Evolutionary conservation across 1,139 yeast genomes (phyloP).

Genomic region (Komagataea norvegica): DNA sequence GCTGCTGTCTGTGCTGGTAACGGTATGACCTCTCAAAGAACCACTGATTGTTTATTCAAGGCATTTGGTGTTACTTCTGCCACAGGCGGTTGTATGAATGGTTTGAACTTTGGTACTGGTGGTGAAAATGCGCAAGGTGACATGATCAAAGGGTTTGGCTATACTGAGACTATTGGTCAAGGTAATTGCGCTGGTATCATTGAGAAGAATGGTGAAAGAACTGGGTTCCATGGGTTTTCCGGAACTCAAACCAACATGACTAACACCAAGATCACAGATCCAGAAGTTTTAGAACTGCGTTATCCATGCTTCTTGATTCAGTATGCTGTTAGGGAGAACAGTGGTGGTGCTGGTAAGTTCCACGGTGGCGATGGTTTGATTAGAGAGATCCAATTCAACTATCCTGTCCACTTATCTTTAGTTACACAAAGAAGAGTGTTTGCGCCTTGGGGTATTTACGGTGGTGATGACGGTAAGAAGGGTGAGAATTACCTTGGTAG

Average conservation of each 20-base stretch:
- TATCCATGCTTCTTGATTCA: constrained; percentile 35
- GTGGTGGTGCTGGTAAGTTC: constrained; percentile 38
- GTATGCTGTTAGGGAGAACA: constrained; percentile 31
- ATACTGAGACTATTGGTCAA: constrained; percentile 45
- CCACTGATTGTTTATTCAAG: constrained; percentile 38
- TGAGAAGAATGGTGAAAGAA: constrained; percentile 29
- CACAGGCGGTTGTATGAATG: constrained; percentile 42
- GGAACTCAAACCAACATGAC: constrained; percentile 47
- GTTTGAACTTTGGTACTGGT: constrained; percentile 43
- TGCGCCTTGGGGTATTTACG: constrained; percentile 30
- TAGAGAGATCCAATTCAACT: constrained; percentile 33
- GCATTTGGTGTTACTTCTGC: constrained; percentile 42
- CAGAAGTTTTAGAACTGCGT: constrained; percentile 37
- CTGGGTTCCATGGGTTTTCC: constrained; percentile 35
- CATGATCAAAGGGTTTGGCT: constrained; percentile 40
- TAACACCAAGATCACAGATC: constrained; percentile 40
- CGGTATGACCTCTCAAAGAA: constrained; percentile 44
- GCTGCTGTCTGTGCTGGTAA: constrained; percentile 48
- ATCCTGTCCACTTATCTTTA: constrained; percentile 28
- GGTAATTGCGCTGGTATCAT: constrained; percentile 42
- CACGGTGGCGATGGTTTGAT: constrained; percentile 36
- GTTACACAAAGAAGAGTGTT: constrained; percentile 31
- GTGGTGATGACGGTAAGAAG: constrained; percentile 29
- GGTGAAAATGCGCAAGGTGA: constrained; percentile 33
- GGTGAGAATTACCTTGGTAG: constrained; percentile 30